Evolutionary conservation across 768 basidiomycete genomes (phyloP).

Genomic region (Mycena alexandri): DNA sequence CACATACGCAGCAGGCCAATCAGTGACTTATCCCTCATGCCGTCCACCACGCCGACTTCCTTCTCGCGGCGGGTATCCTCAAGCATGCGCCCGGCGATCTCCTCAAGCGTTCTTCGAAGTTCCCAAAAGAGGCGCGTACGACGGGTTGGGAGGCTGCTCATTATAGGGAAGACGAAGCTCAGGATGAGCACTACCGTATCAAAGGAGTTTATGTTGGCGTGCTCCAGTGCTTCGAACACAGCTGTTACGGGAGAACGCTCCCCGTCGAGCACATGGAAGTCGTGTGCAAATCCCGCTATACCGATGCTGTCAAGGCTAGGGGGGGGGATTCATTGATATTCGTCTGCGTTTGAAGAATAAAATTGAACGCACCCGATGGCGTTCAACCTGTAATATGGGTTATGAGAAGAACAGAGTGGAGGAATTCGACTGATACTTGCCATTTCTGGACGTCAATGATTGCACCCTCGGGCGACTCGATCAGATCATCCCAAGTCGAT

Average conservation of each 20-base stretch:
- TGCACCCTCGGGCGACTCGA: slow-evolving; percentile 22
- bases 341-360: neutral
- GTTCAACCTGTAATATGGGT: slow-evolving; percentile 51
- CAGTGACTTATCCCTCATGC: slow-evolving; percentile 26
- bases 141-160: slow-evolving; percentile 29
- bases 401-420: neutral
- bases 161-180: slow-evolving; percentile 26
- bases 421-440: slow-evolving; percentile 9
- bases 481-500: slow-evolving; percentile 29
- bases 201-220: neutral
- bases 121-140: slow-evolving; percentile 21
- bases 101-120: slow-evolving; percentile 21
- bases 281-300: slow-evolving; percentile 59
- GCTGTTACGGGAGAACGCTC: slow-evolving; percentile 43
- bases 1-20: slow-evolving; percentile 25
- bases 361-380: slow-evolving; percentile 49
- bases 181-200: slow-evolving; percentile 24
- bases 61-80: slow-evolving; percentile 31
- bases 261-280: slow-evolving; percentile 57
- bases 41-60: slow-evolving; percentile 13
- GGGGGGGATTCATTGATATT: no score
- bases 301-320: slow-evolving; percentile 58
- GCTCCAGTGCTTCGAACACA: slow-evolving; percentile 42
- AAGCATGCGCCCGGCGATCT: slow-evolving; percentile 34
- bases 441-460: slow-evolving; percentile 55